phyloP scores from a whole-genome alignment of 352 stramenopile species.

The Phytophthora boehmeriae region DNA sequence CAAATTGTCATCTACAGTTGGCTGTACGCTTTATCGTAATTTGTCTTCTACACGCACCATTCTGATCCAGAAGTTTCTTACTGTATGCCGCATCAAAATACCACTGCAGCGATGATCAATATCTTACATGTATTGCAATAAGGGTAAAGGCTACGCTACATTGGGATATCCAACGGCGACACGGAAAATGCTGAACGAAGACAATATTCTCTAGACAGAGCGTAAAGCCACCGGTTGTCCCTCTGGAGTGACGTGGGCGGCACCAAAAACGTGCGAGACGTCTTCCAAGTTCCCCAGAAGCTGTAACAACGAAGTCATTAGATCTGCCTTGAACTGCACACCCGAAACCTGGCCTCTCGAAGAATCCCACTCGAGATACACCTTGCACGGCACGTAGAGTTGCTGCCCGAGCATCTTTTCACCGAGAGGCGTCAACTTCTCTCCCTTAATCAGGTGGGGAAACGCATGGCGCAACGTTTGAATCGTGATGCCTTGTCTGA shows the following conservation, averaged over 20 bases:
- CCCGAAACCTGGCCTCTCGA: not conserved
- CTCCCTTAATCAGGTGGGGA: not conserved
- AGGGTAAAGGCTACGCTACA: no score
- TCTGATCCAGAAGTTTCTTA: no score
- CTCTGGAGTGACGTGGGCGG: not conserved
- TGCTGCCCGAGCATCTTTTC: not conserved
- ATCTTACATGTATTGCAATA: no score
- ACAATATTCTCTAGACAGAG: no score
- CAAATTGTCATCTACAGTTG: no score
- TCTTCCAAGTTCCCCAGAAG: constrained; percentile 7
- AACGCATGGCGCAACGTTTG: not conserved
- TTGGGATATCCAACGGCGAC: no score
- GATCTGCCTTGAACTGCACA: constrained; percentile 1
- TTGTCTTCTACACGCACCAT: no score
- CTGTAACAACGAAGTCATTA: constrained; percentile 7
- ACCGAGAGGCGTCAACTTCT: not conserved
- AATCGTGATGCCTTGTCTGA: not conserved
- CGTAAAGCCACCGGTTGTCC: not conserved
- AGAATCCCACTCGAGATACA: constrained; percentile 5
- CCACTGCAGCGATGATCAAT: no score
- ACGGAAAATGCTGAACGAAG: no score
- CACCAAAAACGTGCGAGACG: not conserved
- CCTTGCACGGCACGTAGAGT: not conserved
- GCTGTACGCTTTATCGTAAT: no score
- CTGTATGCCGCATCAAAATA: no score